Evolutionary conservation across 2,329 filamentous ascomycete species (phyloP).

Genomic region (Curvularia hawaiiensis): DNA sequence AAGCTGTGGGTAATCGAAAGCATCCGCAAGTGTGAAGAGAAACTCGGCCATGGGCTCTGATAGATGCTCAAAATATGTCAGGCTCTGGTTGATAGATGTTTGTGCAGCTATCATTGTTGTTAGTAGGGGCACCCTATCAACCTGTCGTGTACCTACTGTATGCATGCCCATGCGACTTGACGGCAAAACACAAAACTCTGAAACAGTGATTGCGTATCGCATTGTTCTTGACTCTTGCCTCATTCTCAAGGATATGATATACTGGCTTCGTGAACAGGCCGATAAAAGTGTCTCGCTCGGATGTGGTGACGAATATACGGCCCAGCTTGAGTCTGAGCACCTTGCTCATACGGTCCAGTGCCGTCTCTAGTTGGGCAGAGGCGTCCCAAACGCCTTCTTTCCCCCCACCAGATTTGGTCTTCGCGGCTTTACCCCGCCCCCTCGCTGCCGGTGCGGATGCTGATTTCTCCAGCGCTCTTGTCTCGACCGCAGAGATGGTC

Average conservation of each 20-base stretch:
- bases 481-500: constrained; percentile 93
- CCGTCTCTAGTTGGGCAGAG: constrained; percentile 81
- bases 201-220: constrained; percentile 95
- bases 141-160: constrained; percentile 69
- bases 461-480: constrained; percentile 89
- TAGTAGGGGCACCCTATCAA: constrained; percentile 7
- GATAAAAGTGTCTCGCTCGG: constrained; percentile 94
- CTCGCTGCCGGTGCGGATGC: constrained; percentile 72
- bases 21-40: constrained; percentile 90
- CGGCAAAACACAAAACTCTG: constrained; percentile 92
- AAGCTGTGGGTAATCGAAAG: constrained; percentile 96
- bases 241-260: constrained; percentile 92
- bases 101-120: constrained; percentile 71
- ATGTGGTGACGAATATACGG: constrained; percentile 94
- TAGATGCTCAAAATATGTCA: constrained; percentile 98
- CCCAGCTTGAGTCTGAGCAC: constrained; percentile 90
- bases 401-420: constrained; percentile 61
- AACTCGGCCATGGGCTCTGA: constrained; percentile 99
- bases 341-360: constrained; percentile 94
- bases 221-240: constrained; percentile 87
- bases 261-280: constrained; percentile 89
- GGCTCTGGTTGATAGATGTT: constrained; percentile 95
- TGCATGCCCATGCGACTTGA: constrained; percentile 97
- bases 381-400: constrained; percentile 90
- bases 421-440: constrained; percentile 74